These are phyloP conservation scores for Fusarium verticillioides DNA, from an alignment of 2,329 filamentous ascomycete genomes.

Conservation along the genomic window DNA sequence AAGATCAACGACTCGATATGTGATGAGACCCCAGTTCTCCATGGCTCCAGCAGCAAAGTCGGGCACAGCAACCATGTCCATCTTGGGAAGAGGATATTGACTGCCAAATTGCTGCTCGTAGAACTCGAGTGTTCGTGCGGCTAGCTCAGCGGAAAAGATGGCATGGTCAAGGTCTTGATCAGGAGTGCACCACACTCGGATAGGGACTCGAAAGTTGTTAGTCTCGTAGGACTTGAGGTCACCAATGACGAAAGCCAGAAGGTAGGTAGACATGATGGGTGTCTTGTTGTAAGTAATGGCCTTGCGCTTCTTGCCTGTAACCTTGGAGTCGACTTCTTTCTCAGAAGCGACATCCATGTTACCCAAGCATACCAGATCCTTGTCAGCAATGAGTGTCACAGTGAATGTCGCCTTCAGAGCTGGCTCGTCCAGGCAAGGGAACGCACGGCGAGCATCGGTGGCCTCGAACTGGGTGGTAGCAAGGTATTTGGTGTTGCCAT, in stretches of 20 bases:
- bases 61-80: constrained; percentile 78
- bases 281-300: constrained; percentile 92
- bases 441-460: constrained; percentile 90
- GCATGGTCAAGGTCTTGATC: constrained; percentile 92
- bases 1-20: constrained; percentile 85
- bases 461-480: constrained; percentile 97
- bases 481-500: constrained; percentile 83
- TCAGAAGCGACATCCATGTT: constrained; percentile 95
- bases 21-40: constrained; percentile 98
- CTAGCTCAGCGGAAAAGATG: constrained; percentile 88
- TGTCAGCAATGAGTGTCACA: constrained; percentile 89
- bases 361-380: constrained; percentile 89
- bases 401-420: constrained; percentile 93
- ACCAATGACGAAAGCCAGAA: constrained; percentile 92
- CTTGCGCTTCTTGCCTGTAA: constrained; percentile 73
- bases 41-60: constrained; percentile 96
- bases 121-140: constrained; percentile 88
- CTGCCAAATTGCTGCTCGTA: constrained; percentile 96
- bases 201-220: constrained; percentile 88
- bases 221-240: constrained; percentile 96
- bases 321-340: constrained; percentile 74
- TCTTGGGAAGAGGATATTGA: constrained; percentile 65
- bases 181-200: constrained; percentile 92
- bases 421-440: constrained; percentile 97
- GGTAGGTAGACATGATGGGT: constrained; percentile 95